These are phyloP conservation scores for Trametes versicolor DNA, from an alignment of 1,284 basidiomycete genomes.

Conservation along the genomic window DNA sequence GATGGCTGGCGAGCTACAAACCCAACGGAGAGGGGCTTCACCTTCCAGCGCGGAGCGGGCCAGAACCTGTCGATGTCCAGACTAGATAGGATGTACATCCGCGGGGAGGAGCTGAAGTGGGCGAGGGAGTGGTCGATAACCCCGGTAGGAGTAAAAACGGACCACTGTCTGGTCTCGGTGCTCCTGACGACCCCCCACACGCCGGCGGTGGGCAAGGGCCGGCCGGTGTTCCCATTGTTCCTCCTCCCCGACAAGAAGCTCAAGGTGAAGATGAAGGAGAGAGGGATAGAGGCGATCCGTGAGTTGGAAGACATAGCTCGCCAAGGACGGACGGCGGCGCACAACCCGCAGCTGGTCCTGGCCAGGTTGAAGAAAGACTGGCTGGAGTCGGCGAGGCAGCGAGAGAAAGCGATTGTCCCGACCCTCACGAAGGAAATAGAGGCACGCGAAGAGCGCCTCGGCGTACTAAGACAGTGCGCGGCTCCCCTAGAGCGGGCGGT, in stretches of 20 bases:
- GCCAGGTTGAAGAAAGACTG: slow-evolving; percentile 11
- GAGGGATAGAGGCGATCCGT: neutral
- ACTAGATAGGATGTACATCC: slow-evolving; percentile 49
- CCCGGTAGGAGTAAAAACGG: neutral
- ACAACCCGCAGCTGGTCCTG: slow-evolving; percentile 18
- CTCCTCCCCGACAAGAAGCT: slow-evolving; percentile 36
- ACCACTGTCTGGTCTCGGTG: slow-evolving; percentile 38
- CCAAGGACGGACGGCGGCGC: neutral
- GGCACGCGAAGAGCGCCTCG: neutral
- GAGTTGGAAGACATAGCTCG: neutral
- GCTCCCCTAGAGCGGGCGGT: too few species aligned
- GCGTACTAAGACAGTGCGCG: too few species aligned
- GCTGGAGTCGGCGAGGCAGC: neutral
- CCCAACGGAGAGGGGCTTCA: slow-evolving; percentile 42
- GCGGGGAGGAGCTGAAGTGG: neutral
- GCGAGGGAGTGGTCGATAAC: slow-evolving; percentile 42
- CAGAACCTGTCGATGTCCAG: slow-evolving; percentile 39
- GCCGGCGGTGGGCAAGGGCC: neutral
- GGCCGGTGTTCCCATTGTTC: neutral
- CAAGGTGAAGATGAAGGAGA: slow-evolving; percentile 7
- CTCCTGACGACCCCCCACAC: neutral
- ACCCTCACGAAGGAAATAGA: slow-evolving; percentile 1
- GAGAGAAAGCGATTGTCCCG: neutral
- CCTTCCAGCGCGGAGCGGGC: slow-evolving; percentile 32
- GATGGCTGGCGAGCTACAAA: slow-evolving; percentile 50